These are phyloP conservation scores for Boletales sp. DNA, from an alignment of 768 basidiomycete species.

Conservation along the genomic window DNA sequence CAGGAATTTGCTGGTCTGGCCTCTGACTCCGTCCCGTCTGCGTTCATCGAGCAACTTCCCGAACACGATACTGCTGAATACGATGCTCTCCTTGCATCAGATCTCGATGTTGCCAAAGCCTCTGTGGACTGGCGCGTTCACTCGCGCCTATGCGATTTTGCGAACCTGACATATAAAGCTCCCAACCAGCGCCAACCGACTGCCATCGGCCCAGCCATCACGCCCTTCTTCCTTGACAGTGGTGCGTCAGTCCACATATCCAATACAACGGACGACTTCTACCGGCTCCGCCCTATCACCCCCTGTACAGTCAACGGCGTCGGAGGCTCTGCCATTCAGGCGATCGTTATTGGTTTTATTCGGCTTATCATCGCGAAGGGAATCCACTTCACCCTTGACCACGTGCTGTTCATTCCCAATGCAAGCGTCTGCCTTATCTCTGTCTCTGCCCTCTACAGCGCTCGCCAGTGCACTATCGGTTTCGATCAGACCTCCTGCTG, in stretches of 20 bases:
- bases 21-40: no score
- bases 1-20: no score
- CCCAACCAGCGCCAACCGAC: no score
- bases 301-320: constrained; percentile 11
- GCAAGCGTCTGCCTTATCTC: constrained; percentile 24
- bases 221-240: constrained; percentile 6
- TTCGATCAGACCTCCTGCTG: constrained; percentile 17
- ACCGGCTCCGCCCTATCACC: constrained; percentile 1
- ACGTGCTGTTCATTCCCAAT: constrained; percentile 22
- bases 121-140: no score
- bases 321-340: constrained; percentile 13
- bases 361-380: constrained; percentile 2
- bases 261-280: constrained; percentile 14
- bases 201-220: no score
- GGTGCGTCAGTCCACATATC: constrained; percentile 13
- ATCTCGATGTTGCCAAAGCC: no score
- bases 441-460: constrained; percentile 13
- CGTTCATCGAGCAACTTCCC: no score
- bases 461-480: not conserved
- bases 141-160: no score
- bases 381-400: constrained; percentile 6
- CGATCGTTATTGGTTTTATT: constrained; percentile 13
- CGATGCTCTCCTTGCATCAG: no score
- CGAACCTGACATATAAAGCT: no score
- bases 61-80: no score